These are phyloP conservation scores for Hsuehochloa calcarea DNA, from an alignment of 176 grass and related monocot species.

Conservation along the genomic window DNA sequence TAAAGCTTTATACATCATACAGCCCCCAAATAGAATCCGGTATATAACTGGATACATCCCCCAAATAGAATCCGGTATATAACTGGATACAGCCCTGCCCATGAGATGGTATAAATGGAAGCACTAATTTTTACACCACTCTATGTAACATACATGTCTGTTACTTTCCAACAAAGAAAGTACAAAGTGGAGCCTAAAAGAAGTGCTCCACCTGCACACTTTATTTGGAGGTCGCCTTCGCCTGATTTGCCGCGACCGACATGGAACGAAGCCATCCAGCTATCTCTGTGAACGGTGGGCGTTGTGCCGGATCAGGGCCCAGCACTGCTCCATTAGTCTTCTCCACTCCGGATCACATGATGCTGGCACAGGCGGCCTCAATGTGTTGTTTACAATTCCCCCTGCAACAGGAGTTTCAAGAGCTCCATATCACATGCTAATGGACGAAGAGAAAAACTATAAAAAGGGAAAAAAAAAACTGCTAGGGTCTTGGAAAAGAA, in stretches of 20 bases:
- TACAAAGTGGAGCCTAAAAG: neutral
- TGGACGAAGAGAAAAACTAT: neutral
- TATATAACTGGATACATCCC: conserved; percentile 7
- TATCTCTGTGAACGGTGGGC: conserved; percentile 80
- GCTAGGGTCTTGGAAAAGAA: neutral
- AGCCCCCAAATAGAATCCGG: neutral
- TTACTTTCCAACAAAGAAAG: neutral
- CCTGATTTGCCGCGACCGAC: conserved; percentile 60
- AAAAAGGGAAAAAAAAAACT: neutral
- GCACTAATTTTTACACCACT: conserved; percentile 23
- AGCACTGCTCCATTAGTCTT: conserved; percentile 78
- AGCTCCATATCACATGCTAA: neutral
- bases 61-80: neutral
- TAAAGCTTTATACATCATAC: conserved; percentile 16
- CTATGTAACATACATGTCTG: conserved; percentile 36
- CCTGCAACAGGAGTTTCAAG: conserved; percentile 38
- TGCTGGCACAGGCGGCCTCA: conserved; percentile 64
- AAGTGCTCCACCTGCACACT: neutral
- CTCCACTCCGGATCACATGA: conserved; percentile 73
- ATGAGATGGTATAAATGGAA: conserved; percentile 24
- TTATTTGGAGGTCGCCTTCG: conserved; percentile 37
- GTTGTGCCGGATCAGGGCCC: conserved; percentile 74
- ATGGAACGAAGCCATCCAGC: conserved; percentile 66
- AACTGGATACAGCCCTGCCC: neutral
- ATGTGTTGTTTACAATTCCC: conserved; percentile 82